Percentiles rank a stretch among this genome's conserved stretches.
Evolutionary conservation across 257 asterid species (phyloP).

Genomic region (Linderniella brevidens): DNA sequence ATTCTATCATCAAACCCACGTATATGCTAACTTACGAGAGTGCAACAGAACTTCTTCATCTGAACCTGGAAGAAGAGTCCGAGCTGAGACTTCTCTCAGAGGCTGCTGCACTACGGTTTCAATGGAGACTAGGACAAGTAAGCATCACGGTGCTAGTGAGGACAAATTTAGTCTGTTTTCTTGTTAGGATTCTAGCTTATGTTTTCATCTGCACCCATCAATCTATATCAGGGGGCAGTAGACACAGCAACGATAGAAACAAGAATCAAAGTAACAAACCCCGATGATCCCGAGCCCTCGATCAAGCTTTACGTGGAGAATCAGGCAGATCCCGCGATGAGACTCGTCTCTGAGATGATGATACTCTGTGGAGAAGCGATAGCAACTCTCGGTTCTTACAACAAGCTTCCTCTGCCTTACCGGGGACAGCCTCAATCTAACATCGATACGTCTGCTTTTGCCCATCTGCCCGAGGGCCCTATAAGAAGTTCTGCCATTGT

Average conservation of each 20-base stretch:
- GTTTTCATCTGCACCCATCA: neutral
- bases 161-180: neutral
- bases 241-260: slow-evolving; percentile 67
- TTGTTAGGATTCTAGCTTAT: neutral
- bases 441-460: slow-evolving; percentile 59
- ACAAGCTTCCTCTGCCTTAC: slow-evolving; percentile 68
- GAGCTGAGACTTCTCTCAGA: slow-evolving; percentile 79
- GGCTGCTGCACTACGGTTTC: slow-evolving; percentile 70
- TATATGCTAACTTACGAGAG: slow-evolving; percentile 97
- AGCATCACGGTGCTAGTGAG: slow-evolving; percentile 7
- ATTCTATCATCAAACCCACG: slow-evolving; percentile 78
- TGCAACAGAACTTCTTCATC: slow-evolving; percentile 84
- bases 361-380: slow-evolving; percentile 93
- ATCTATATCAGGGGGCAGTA: slow-evolving; percentile 59
- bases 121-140: slow-evolving; percentile 89
- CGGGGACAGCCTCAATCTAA: slow-evolving; percentile 96
- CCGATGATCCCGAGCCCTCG: slow-evolving; percentile 79
- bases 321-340: slow-evolving; percentile 91
- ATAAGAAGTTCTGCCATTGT: slow-evolving; percentile 76
- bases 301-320: slow-evolving; percentile 85
- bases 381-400: slow-evolving; percentile 67
- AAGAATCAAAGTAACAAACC: slow-evolving; percentile 71
- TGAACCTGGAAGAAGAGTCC: slow-evolving; percentile 82
- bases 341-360: slow-evolving; percentile 96
- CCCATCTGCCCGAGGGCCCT: slow-evolving; percentile 96